Conservation (phyloP, 441 rosid genomes). For the Gossypium gossypioides region DNA sequence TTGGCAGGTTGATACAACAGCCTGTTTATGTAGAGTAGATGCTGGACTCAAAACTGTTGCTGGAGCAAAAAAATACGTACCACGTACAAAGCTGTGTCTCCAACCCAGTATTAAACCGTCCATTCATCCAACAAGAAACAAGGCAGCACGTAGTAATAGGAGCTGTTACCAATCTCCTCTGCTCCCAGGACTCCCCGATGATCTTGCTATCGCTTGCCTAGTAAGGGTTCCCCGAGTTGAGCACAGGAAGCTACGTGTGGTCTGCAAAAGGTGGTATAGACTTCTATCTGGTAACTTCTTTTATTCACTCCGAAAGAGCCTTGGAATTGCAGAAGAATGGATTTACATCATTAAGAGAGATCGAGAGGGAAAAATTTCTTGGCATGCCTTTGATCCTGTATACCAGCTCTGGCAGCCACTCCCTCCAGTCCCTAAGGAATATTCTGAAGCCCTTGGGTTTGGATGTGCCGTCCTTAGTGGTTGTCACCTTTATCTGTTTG, state of each 20-base stretch:
- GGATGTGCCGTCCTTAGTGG: constrained; percentile 53
- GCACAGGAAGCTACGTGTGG: constrained; percentile 44
- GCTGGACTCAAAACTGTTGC: constrained; percentile 47
- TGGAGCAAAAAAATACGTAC: constrained; percentile 44
- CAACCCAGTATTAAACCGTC: constrained; percentile 48
- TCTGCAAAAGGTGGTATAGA: constrained; percentile 47
- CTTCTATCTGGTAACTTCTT: constrained; percentile 42
- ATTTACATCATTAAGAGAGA: constrained; percentile 44
- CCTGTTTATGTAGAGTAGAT: constrained; percentile 47
- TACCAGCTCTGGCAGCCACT: constrained; percentile 53
- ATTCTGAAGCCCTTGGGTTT: constrained; percentile 45
- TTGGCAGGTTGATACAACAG: constrained; percentile 45
- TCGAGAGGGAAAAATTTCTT: constrained; percentile 43
- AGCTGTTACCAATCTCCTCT: constrained; percentile 40
- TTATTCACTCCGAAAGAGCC: constrained; percentile 42
- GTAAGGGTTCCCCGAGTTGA: constrained; percentile 43
- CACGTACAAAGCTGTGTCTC: constrained; percentile 44
- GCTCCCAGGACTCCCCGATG: constrained; percentile 50
- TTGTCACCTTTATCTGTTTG: constrained; percentile 48
- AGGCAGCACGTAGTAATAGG: constrained; percentile 33
- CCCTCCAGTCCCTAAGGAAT: constrained; percentile 48
- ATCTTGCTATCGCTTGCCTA: constrained; percentile 50
- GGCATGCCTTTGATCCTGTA: constrained; percentile 52
- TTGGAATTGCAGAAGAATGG: constrained; percentile 56
- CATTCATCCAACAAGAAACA: constrained; percentile 45